Evolutionary conservation across 2,329 filamentous ascomycete genomes (phyloP).

Genomic region (Endothia cerciana): DNA sequence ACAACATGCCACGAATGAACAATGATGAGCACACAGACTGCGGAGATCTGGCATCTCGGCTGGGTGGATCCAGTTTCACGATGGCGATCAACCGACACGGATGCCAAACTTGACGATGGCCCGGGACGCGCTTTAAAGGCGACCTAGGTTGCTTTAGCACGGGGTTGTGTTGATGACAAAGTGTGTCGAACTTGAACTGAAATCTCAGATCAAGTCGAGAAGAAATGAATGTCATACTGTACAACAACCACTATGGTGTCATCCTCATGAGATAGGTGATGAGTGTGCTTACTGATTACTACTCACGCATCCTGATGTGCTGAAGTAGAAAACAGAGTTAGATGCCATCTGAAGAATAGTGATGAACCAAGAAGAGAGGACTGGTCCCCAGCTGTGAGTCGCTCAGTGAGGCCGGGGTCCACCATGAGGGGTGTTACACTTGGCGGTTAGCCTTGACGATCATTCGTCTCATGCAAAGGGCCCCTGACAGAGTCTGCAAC

Average conservation of each 20-base stretch:
- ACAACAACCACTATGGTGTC: background rate
- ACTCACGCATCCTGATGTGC: too few relatives aligned
- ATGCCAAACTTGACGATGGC: background rate
- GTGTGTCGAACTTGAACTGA: background rate
- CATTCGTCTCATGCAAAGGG: conserved; percentile 27
- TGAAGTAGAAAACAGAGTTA: background rate
- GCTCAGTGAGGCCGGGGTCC: conserved; percentile 14
- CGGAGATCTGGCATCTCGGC: conserved; percentile 12
- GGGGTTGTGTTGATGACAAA: background rate
- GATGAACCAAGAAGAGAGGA: background rate
- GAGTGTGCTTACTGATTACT: too few relatives aligned
- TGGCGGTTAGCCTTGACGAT: conserved; percentile 21
- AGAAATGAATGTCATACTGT: background rate
- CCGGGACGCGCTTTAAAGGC: background rate
- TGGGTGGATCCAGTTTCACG: conserved; percentile 26
- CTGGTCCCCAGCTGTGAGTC: conserved; percentile 11
- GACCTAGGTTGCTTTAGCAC: background rate
- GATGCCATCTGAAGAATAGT: background rate
- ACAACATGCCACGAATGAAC: background rate
- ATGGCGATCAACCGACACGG: conserved; percentile 19
- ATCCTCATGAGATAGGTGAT: too few relatives aligned
- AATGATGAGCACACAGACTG: background rate
- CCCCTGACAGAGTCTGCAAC: conserved; percentile 17
- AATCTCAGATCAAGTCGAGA: background rate
- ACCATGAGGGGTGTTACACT: conserved; percentile 5